Evolutionary conservation across 805 yeast species (phyloP), one percentile per base, ranked within the genome.

Genomic region (Gaillardinia entomophila): DNA sequence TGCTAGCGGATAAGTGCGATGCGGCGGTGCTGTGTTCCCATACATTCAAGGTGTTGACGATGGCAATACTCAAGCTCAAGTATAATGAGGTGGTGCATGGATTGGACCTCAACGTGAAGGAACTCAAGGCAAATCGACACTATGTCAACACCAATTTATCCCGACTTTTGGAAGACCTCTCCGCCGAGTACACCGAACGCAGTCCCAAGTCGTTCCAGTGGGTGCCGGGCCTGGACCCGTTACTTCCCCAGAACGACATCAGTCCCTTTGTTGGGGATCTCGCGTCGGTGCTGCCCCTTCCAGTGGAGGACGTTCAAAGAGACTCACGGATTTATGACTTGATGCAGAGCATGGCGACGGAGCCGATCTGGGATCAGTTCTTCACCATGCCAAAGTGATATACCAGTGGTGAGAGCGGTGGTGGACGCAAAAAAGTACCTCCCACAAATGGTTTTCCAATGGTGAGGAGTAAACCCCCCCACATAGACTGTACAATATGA

Each of bases 1-100:
- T 82, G 20, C 60, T 86, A 47, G 61, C 68, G 17, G 86, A 79
- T 30, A 68, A 77, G 26, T 85, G 95, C 55, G 88, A 81, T 39
- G 90, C 95, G 1, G 94, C 95, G 0, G 57, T 59, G 6, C 75
- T 72, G 32, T 85, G 95, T 48, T 66, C 73, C 24, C 83, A 79
- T 38, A 79, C 83, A 19, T 81, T 82, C 49, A 84, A 82, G 41
- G 73, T 82, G 22, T 55, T 86, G 29, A 68, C 84, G 0, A 79
- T 82, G 5, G 95, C 85, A 0, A 79, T 86, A 11, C 62, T 81
- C 12, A 74, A 75, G 47, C 53, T 85, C 32, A 71, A 68, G 40
- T 79, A 71, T 39, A 58, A 66, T 27, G 61, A 59, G 34, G 44
- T 40, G 10, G 54, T 57, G 19, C 48, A 45, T 8, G 58, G 55